Base-by-base conservation (phyloP, 2,329 filamentous ascomycete genomes). In the Ampelomyces quisqualis region DNA sequence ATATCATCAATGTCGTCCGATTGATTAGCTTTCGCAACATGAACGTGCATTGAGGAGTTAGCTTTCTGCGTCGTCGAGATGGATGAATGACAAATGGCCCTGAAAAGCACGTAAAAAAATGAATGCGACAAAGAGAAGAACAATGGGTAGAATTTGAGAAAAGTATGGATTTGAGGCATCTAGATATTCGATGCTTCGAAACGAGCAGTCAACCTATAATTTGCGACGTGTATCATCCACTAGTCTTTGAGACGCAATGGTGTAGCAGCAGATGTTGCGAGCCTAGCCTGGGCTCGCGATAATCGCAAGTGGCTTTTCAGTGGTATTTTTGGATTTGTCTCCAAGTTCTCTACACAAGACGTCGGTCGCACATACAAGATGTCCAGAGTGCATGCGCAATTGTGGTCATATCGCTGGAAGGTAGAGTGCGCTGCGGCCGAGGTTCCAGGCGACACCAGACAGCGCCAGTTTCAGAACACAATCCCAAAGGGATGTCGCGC, bases 1-100 rank as follows among this genome's bases (percentile, higher is more conserved):
- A 54, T 42, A 26, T 58, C 49, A 15, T 59, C 57, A 23, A 59
- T 30, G 13, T 51, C 37, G 22, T 13, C 26, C 2, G 11, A 13
- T 14, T 20, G 2, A 7, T 43, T 28, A 2, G 27, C 18, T 15
- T 29, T 26, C 7, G 34, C 21, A 9, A 20, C 23, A 21, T 38
- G 15, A 10, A 29, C 8, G 5, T 27, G 14, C 15, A 30, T 10
- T 21, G 8, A 23, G 20, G 14, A 29, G 2, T 13, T 14, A 28
- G n/a, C n/a, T n/a, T n/a, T n/a, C n/a, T n/a, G n/a, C n/a, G n/a
- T n/a, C n/a, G n/a, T n/a, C n/a, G n/a, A n/a, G n/a, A n/a, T n/a
- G n/a, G n/a, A n/a, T n/a, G n/a, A n/a, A n/a, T n/a, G n/a, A n/a
- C n/a, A n/a, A n/a, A n/a, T n/a, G n/a, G n/a, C n/a, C n/a, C n/a